A percentile compares a stretch with the other conserved stretches of the same genome.
These are phyloP conservation scores for Sporothrix pallida DNA, from an alignment of 2,329 filamentous ascomycete genomes.

Conservation along the genomic window DNA sequence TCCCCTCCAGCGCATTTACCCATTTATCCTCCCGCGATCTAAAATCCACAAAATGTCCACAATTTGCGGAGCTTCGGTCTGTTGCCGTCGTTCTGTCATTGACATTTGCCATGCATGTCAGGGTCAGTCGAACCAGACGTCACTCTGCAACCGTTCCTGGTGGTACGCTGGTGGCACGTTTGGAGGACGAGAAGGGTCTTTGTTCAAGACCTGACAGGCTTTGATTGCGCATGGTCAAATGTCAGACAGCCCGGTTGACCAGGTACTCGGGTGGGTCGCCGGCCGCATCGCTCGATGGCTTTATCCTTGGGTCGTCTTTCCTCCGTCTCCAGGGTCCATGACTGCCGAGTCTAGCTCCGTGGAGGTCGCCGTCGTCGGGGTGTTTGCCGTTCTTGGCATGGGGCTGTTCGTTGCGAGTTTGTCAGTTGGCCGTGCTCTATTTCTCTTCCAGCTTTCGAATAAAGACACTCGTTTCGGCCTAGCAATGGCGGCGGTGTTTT, in stretches of 20 bases:
- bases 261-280: background rate
- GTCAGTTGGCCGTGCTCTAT: background rate
- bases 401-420: background rate
- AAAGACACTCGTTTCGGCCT: background rate
- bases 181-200: background rate
- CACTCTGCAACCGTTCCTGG: no score
- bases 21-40: conserved; percentile 26
- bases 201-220: background rate
- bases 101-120: background rate
- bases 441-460: background rate
- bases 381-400: background rate
- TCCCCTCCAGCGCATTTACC: conserved; percentile 27
- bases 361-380: background rate
- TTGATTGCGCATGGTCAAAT: background rate
- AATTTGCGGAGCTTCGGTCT: conserved; percentile 18
- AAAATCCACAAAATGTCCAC: conserved; percentile 4
- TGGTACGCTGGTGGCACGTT: no score
- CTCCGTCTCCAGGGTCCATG: background rate
- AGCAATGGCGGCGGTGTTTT: conserved; percentile 9
- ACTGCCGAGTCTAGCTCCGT: background rate
- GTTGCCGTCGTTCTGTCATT: background rate
- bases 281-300: background rate
- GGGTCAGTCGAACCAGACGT: no score
- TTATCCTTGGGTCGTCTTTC: background rate
- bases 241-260: background rate